Evolutionary conservation across 2,329 filamentous ascomycete genomes (phyloP).

Genomic region (Colletotrichum kahawae): DNA sequence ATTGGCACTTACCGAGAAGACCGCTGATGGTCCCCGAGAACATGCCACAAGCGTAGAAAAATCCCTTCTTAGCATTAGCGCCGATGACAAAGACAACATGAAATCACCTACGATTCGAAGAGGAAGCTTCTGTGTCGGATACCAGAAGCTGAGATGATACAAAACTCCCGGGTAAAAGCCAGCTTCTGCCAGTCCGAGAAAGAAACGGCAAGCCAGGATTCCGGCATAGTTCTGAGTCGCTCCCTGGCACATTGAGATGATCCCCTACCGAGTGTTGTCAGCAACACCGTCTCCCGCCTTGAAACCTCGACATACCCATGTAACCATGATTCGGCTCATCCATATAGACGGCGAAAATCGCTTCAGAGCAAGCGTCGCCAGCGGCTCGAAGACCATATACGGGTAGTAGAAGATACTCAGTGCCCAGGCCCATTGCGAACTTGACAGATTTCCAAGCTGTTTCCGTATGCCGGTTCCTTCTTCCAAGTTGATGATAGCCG

Average conservation of each 20-base stretch:
- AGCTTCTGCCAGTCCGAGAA: constrained; percentile 31
- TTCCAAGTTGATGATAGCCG: constrained; percentile 32
- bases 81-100: background rate
- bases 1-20: constrained; percentile 22
- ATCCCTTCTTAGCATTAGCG: constrained; percentile 22
- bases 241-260: constrained; percentile 28
- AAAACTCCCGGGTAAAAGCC: constrained; percentile 34
- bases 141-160: constrained; percentile 36
- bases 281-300: background rate
- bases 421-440: constrained; percentile 29
- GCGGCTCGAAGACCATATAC: constrained; percentile 30
- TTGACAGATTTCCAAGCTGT: constrained; percentile 26
- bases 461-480: constrained; percentile 28
- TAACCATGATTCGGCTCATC: constrained; percentile 31
- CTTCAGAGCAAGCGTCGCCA: constrained; percentile 28
- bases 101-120: constrained; percentile 31
- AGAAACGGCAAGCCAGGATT: constrained; percentile 30
- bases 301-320: constrained; percentile 18
- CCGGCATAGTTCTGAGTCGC: constrained; percentile 28
- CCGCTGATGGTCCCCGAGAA: constrained; percentile 36
- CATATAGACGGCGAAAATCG: constrained; percentile 25
- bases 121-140: constrained; percentile 33
- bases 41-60: constrained; percentile 37
- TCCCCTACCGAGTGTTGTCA: background rate
- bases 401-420: constrained; percentile 30